Evolutionary conservation across 352 stramenopile genomes (phyloP).

Genomic region (Globisporangium heterothallicum): DNA sequence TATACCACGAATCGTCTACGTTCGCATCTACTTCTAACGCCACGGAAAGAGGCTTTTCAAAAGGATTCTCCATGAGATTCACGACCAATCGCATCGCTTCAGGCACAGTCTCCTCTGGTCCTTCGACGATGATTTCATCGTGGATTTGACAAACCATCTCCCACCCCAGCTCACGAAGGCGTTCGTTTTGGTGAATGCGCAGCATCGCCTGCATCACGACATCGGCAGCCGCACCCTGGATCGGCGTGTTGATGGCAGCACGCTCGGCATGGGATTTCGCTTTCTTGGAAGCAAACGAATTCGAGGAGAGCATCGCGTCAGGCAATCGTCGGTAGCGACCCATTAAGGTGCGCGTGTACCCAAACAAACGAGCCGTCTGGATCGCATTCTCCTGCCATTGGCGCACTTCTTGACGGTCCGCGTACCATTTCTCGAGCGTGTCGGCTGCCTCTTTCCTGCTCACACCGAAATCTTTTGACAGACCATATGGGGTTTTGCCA

Average conservation of each 20-base stretch:
- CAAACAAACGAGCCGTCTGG: slow-evolving; percentile 68
- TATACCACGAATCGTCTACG: slow-evolving; percentile 98
- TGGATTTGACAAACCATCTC: slow-evolving; percentile 99
- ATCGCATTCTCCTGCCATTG: slow-evolving; percentile 95
- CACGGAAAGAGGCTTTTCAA: slow-evolving; percentile 86
- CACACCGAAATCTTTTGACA: slow-evolving; percentile 90
- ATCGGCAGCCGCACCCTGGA: slow-evolving; percentile 96
- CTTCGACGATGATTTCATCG: slow-evolving; percentile 99
- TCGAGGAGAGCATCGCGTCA: slow-evolving; percentile 81
- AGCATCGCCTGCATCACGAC: slow-evolving; percentile 99
- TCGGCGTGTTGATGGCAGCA: slow-evolving; percentile 99
- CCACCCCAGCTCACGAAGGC: slow-evolving; percentile 93
- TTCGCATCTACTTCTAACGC: slow-evolving; percentile 93
- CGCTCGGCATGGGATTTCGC: slow-evolving; percentile 87
- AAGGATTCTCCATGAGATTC: slow-evolving; percentile 97
- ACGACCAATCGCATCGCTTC: slow-evolving; percentile 87
- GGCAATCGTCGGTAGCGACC: slow-evolving; percentile 95
- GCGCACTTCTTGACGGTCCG: slow-evolving; percentile 84
- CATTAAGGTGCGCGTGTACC: slow-evolving; percentile 95
- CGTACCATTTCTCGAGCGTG: slow-evolving; percentile 96
- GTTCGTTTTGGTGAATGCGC: slow-evolving; percentile 91
- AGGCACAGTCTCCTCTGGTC: slow-evolving; percentile 93
- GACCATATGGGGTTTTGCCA: slow-evolving; percentile 97
- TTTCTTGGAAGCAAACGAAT: slow-evolving; percentile 58
- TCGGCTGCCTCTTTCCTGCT: slow-evolving; percentile 70